phyloP scores from a whole-genome alignment of 2,329 filamentous ascomycete species.

The Cordyceps militaris region DNA sequence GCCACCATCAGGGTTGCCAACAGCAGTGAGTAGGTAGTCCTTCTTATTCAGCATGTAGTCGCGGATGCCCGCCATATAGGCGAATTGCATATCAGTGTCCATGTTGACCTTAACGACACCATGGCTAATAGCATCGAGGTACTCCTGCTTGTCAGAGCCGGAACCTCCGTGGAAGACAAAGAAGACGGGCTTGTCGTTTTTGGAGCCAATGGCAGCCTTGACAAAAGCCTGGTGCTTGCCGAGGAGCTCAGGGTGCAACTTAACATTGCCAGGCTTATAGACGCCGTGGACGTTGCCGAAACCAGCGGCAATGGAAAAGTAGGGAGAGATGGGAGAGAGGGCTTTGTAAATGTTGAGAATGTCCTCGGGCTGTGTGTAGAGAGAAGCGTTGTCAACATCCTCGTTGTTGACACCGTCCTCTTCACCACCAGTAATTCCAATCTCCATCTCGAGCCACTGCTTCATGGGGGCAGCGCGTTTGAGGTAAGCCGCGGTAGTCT shows the following conservation, averaged over 20 bases:
- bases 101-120: slow-evolving; percentile 99
- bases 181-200: slow-evolving; percentile 88
- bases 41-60: slow-evolving; percentile 94
- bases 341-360: slow-evolving; percentile 87
- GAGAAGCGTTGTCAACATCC: slow-evolving; percentile 88
- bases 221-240: slow-evolving; percentile 94
- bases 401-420: slow-evolving; percentile 99
- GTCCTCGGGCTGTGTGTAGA: slow-evolving; percentile 97
- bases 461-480: slow-evolving; percentile 94
- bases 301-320: slow-evolving; percentile 96
- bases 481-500: slow-evolving; percentile 87
- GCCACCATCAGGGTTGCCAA: slow-evolving; percentile 91
- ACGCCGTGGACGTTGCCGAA: slow-evolving; percentile 99
- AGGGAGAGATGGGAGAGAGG: slow-evolving; percentile 77
- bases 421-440: slow-evolving; percentile 85
- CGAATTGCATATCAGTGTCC: slow-evolving; percentile 95
- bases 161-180: slow-evolving; percentile 99
- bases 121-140: slow-evolving; percentile 77
- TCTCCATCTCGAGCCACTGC: slow-evolving; percentile 98
- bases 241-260: slow-evolving; percentile 91
- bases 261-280: slow-evolving; percentile 97
- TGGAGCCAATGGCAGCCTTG: slow-evolving; percentile 65
- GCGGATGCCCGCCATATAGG: slow-evolving; percentile 85
- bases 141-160: slow-evolving; percentile 86
- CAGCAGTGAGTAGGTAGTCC: slow-evolving; percentile 79